Evolutionary conservation across 2,329 filamentous ascomycete species (phyloP), one percentile per base, ranked within the genome.

Genomic region (Elsinoe necatrix): DNA sequence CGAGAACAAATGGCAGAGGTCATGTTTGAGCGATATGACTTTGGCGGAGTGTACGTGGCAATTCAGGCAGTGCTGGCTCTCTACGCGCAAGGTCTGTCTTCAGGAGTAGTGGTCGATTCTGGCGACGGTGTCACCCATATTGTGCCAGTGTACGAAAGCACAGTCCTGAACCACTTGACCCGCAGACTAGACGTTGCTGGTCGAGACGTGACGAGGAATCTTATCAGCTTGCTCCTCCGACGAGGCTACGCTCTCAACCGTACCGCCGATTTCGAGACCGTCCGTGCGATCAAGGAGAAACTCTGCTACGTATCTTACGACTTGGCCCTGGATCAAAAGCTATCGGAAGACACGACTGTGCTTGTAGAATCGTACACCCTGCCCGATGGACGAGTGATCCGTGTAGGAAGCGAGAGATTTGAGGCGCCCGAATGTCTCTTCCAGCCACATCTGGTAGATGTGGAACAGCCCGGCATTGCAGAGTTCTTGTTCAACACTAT

Each of bases 401-500:
- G 91, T 48, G 91, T 98, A 6, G 93, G 93, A 54, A 95, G 89
- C 73, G 93, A 98, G 75, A 86, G 93, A 41, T 98, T 98, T 73
- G 93, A 98, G 75, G 93, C 93, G 1, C 91, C 93, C 58, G 93
- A 98, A 73, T 98, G 93, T 72, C 80, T 98, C 54, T 98, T 98
- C 83, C 93, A 98, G 75, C 93, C 93, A 42, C 93, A 98, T 72
- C 80, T 98, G 39, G 92, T 98, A 48, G 93, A 98, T 70, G 95
- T 93, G 66, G 93, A 98, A 69, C 92, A 97, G 69, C 91, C 91
- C 1, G 93, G 93, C 59, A 93, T 98, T 60, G 92, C 89, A 65
- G 93, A 98, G 70, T 91, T 97, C 73, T 79, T 98, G 37, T 98
- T 98, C 82, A 96, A 98, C 77, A 98, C 92, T 18, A 98, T 98